Base-by-base conservation (phyloP, 2,329 filamentous ascomycete species). In the Monilinia laxa region DNA sequence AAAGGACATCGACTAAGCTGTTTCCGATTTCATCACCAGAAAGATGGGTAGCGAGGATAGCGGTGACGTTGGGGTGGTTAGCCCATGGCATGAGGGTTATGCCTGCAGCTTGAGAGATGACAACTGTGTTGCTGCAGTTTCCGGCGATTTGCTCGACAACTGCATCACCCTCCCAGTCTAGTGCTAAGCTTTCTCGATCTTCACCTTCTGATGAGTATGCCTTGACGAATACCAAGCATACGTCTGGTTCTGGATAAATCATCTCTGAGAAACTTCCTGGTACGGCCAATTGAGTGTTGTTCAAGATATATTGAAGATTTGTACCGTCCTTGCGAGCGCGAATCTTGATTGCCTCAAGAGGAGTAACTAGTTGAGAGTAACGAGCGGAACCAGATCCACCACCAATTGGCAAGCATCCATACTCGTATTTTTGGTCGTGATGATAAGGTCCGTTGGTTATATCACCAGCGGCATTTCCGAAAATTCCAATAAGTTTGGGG, bases 191-290 rank as follows among this genome's bases (percentile, higher is more conserved):
- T 0, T 84, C 80, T 59, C 86, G 81, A 67, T 91, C 83, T 69
- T 83, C 89, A 1, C 88, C 90, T 77, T 96, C 92, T 1, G 88
- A 87, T 0, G 88, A 85, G 76, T 89, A 90, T 11, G 81, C 83
- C 73, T 90, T 90, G 69, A 85, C 83, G 70, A 90, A 85, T 1
- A 89, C 85, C 4, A 89, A 76, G 71, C 91, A 95, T 14, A 91
- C 81, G 69, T 93, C 84, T 2, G 83, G 81, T 2, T n/a, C 38
- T 25, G 70, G 69, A 57, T 82, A 79, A 12, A 88, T 82, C 7
- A 20, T 35, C 35, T 11, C 20, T 6, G 20, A 45, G 10, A 72
- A 65, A 31, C 75, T 62, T 28, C 63, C 56, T 0, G 65, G 72
- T 0, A 87, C 86, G 0, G 70, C 64, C 28, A 71, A 52, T 49